A percentile compares a stretch with the other conserved stretches of the same genome.
These are phyloP conservation scores for Trametes elegans DNA, from an alignment of 768 basidiomycete species.

Conservation along the genomic window DNA sequence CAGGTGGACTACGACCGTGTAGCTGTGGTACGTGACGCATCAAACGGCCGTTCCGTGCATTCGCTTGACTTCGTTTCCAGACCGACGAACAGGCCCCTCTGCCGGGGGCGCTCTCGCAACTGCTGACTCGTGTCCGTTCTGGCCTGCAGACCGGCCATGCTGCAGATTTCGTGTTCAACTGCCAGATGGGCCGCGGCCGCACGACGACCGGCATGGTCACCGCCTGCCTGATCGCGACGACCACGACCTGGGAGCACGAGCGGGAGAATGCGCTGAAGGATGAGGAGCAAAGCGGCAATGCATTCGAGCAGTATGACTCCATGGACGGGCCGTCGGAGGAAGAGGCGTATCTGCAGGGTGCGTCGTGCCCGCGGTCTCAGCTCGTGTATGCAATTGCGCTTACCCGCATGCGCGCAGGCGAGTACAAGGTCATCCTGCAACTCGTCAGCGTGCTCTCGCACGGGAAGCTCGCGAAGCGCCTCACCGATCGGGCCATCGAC, in stretches of 20 bases:
- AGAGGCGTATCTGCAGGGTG: conserved; percentile 85
- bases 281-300: conserved; percentile 35
- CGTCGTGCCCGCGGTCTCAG: conserved; percentile 3
- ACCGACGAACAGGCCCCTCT: conserved; percentile 97
- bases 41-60: background rate
- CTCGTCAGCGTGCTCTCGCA: conserved; percentile 89
- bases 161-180: conserved; percentile 90
- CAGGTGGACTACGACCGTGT: conserved; percentile 88
- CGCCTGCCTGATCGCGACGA: conserved; percentile 81
- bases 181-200: conserved; percentile 90
- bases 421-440: conserved; percentile 95
- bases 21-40: conserved; percentile 65
- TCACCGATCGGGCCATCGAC: conserved; percentile 89
- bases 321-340: conserved; percentile 87
- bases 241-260: conserved; percentile 52
- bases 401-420: conserved; percentile 53
- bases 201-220: conserved; percentile 98
- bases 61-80: conserved; percentile 36
- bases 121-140: conserved; percentile 70
- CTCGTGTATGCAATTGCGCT: background rate
- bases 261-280: conserved; percentile 34
- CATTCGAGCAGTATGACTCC: conserved; percentile 53
- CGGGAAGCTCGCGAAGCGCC: conserved; percentile 88
- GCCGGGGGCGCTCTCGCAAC: conserved; percentile 77
- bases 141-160: conserved; percentile 46